A percentile compares a stretch with the other conserved stretches of the same genome.
These are phyloP conservation scores for Xanthoceras sorbifolium DNA, from an alignment of 345 rosid genomes.

Conservation along the genomic window DNA sequence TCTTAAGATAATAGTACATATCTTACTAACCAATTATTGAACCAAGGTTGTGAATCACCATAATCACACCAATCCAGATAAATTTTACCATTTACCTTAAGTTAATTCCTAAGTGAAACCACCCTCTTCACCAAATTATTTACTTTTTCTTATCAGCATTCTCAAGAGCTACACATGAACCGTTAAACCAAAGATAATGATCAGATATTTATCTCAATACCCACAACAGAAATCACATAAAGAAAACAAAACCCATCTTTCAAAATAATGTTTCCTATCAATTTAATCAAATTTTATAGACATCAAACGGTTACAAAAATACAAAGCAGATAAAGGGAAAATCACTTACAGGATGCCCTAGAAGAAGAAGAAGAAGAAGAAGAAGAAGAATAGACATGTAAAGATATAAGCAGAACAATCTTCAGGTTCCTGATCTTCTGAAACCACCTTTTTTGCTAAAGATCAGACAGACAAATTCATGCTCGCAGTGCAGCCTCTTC, in stretches of 20 bases:
- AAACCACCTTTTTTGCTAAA: background rate
- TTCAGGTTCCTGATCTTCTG: background rate
- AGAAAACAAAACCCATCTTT: conserved; percentile 7
- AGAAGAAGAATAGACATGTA: background rate
- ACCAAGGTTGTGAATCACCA: too few relatives aligned
- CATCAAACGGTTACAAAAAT: background rate
- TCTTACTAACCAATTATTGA: too few relatives aligned
- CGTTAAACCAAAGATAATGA: conserved; percentile 3
- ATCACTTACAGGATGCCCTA: conserved; percentile 20
- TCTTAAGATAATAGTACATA: too few relatives aligned
- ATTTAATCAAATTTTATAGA: background rate
- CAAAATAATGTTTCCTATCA: background rate
- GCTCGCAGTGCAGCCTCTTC: background rate
- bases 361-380: background rate
- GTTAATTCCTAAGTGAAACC: background rate
- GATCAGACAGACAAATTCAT: background rate
- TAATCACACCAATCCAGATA: conserved; percentile 1
- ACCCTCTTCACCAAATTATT: background rate
- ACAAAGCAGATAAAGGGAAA: background rate
- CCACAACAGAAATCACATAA: background rate
- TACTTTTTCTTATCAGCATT: background rate
- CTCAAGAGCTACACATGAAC: background rate
- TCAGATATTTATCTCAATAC: conserved; percentile 2
- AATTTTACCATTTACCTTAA: background rate
- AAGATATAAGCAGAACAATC: background rate